Evolutionary conservation across 345 rosid species (phyloP), one percentile per base, ranked within the genome.

Genomic region (Gossypium australe): DNA sequence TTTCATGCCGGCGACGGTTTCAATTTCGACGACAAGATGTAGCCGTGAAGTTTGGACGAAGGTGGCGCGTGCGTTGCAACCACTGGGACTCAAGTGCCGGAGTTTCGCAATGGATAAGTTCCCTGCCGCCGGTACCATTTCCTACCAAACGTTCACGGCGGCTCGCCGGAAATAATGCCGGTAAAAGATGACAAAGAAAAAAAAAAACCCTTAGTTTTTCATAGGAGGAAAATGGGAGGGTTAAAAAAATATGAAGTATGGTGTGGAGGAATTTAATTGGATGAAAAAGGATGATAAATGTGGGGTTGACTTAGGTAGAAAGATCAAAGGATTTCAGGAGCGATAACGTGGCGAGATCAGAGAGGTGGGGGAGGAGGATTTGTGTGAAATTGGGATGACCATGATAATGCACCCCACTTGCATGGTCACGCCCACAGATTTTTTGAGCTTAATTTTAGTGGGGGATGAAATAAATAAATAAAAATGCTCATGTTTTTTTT

Each of bases 331-430:
- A 47, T 9, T 56, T 59, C 22, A 29, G 45, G 34, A 14, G 7
- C 13, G 22, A 72, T 49, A 81, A 70, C n/a, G 77, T 78, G 85
- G 84, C 52, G 62, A 75, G 61, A 75, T 10, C 25, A 58, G 47
- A 71, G 53, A 38, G 13, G 51, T 44, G 45, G 38, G 57, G 41
- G 34, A 44, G 7, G 3, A 14, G 66, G 20, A 64, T 22, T 9
- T 41, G 49, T 64, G 68, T 48, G 64, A 58, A 76, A 72, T 78
- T 81, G 87, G 86, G 71, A 73, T 79, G 60, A 78, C 81, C 63
- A 89, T 92, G 94, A 94, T 94, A 75, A 82, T 87, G 97, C 94
- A 78, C 88, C 94, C 98, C 95, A 92, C 97, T 92, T 81, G 67
- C 80, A 74, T 53, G 82, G 86, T 87, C 98, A 94, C 92, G 97